phyloP scores from a whole-genome alignment of 495 filamentous ascomycete species.

The Coniosporium apollinis region DNA sequence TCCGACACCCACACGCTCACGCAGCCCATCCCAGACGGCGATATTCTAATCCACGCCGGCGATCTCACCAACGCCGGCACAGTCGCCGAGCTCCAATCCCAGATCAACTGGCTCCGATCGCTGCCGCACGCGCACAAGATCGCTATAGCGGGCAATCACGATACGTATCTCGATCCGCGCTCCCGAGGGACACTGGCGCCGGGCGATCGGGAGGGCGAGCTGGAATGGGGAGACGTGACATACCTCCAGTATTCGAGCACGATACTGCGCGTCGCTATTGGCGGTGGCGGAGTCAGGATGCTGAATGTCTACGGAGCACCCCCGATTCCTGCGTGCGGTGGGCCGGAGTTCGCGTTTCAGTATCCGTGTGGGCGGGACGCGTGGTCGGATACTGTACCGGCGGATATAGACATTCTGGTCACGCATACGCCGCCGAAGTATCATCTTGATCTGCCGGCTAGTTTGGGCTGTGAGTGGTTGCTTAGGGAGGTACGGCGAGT shows the following conservation, averaged over 20 bases:
- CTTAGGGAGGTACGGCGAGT: slow-evolving; percentile 64
- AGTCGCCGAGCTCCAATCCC: slow-evolving; percentile 50
- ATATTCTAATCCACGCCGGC: slow-evolving; percentile 79
- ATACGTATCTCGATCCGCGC: slow-evolving; percentile 55
- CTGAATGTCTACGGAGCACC: slow-evolving; percentile 47
- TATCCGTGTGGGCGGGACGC: slow-evolving; percentile 42
- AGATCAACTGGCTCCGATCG: slow-evolving; percentile 60
- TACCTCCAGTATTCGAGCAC: slow-evolving; percentile 48
- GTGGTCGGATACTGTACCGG: slow-evolving; percentile 52
- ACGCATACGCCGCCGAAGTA: slow-evolving; percentile 64
- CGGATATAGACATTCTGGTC: slow-evolving; percentile 62
- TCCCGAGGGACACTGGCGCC: slow-evolving; percentile 22
- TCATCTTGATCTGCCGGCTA: slow-evolving; percentile 50
- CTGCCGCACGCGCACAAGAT: slow-evolving; percentile 66
- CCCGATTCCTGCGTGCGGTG: slow-evolving; percentile 42
- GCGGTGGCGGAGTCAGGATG: slow-evolving; percentile 14
- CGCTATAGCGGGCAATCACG: slow-evolving; percentile 80
- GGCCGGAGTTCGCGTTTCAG: slow-evolving; percentile 49
- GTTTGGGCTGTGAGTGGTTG: slow-evolving; percentile 58
- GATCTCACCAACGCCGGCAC: slow-evolving; percentile 65
- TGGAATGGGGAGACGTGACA: slow-evolving; percentile 41
- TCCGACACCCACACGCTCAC: slow-evolving; percentile 71
- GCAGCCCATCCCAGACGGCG: slow-evolving; percentile 49
- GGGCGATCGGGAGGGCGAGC: slow-evolving; percentile 21
- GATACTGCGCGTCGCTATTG: slow-evolving; percentile 28